Base-by-base conservation (phyloP, 176 grass and related monocot species). In the Oryza glumipatula region DNA sequence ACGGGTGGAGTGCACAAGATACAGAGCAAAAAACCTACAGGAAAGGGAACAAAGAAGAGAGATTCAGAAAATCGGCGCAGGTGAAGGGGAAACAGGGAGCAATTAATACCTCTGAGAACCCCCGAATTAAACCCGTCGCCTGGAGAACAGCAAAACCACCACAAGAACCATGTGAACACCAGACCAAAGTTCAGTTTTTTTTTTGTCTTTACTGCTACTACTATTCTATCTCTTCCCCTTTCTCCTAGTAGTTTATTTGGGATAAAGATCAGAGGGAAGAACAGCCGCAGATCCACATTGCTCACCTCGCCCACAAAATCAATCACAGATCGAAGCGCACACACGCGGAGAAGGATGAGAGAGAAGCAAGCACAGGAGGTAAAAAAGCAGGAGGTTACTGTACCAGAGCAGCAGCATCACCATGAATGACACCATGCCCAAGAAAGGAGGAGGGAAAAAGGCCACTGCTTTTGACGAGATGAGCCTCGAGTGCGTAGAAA, bases 31-130 rank as follows among this genome's bases (percentile, higher is more conserved):
- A 91, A 83, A 52, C 65, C 91, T 73, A 47, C 38, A 28, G 11
- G 67, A 81, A 44, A 82, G 87, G 44, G 58, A 77, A 15, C 17
- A 89, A 89, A 49, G 84, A 86, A 15, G 21, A 33, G 33, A 65
- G 73, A 41, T 58, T 33, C 78, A 90, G 73, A 80, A 81, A 79
- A 33, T 49, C 11, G 28, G 14, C 35, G 21, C 26, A 22, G 44
- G 64, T 49, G 64, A 51, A 21, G 19, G 21, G 70, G 38, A 69
- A 47, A 24, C 22, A 51, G 76, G 46, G 7, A 52, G 75, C 89
- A 88, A 47, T 86, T 90, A 92, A 94, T 77, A 83, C 87, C 91
- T 85, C 89, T 85, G n/a, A 60, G 70, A 82, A 82, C 46, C 9
- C 45, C 52, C 47, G 52, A 77, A 64, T 76, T 72, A 86, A 86